A percentile compares a stretch with the other conserved stretches of the same genome.
Evolutionary conservation across 805 yeast genomes (phyloP).

Genomic region (Zygosaccharomyces bisporus): DNA sequence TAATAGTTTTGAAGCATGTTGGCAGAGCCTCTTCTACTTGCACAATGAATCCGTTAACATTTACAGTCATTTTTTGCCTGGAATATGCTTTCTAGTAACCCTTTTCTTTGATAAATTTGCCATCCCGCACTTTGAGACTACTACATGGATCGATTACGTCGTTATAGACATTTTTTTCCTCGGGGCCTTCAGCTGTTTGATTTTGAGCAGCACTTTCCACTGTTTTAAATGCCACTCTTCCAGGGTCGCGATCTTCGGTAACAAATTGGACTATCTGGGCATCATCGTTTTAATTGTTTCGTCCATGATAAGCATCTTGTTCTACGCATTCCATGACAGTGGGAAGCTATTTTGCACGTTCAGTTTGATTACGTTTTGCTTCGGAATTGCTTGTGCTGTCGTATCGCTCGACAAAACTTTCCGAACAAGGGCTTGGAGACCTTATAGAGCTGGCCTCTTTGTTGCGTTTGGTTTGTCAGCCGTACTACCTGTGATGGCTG

Average conservation of each 20-base stretch:
- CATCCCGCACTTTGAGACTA: conserved; percentile 41
- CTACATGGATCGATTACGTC: conserved; percentile 39
- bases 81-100: conserved; percentile 22
- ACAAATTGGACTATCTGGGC: conserved; percentile 72
- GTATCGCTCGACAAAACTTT: conserved; percentile 65
- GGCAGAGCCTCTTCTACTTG: conserved; percentile 49
- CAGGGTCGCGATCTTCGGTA: conserved; percentile 52
- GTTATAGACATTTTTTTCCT: conserved; percentile 39
- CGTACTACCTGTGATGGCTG: conserved; percentile 60
- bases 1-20: conserved; percentile 42
- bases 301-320: conserved; percentile 52
- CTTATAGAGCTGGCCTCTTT: conserved; percentile 73
- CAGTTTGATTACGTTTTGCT: conserved; percentile 42
- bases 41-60: conserved; percentile 76
- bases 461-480: conserved; percentile 79
- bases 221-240: conserved; percentile 62
- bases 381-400: conserved; percentile 60
- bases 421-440: conserved; percentile 67
- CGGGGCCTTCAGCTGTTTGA: conserved; percentile 58
- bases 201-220: conserved; percentile 64
- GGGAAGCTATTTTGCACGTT: conserved; percentile 38
- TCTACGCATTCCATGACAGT: conserved; percentile 47
- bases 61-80: conserved; percentile 58
- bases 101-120: conserved; percentile 32
- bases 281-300: conserved; percentile 63